Evolutionary conservation across 1,284 basidiomycete species (phyloP).

Genomic region (Psilocybe mexicana): DNA sequence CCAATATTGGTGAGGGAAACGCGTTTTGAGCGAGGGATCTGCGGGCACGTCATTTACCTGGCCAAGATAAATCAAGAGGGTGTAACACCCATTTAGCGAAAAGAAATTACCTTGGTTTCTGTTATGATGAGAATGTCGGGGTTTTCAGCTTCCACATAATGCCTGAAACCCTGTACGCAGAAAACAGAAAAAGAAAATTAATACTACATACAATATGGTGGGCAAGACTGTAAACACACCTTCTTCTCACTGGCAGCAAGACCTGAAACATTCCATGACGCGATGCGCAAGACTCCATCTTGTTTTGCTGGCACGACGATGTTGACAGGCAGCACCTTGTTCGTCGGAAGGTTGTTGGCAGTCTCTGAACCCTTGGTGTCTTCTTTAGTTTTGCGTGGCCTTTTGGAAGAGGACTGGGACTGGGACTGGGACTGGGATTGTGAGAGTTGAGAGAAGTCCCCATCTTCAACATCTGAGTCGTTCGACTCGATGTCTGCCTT

Average conservation of each 20-base stretch:
- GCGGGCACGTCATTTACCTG: slow-evolving; percentile 54
- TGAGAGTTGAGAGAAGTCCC: slow-evolving; percentile 12
- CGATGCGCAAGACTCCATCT: slow-evolving; percentile 54
- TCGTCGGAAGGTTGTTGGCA: slow-evolving; percentile 62
- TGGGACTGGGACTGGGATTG: not conserved
- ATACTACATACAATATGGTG: not conserved
- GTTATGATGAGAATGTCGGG: slow-evolving; percentile 79
- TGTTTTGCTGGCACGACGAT: slow-evolving; percentile 58
- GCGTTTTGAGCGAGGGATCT: slow-evolving; percentile 53
- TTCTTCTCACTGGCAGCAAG: slow-evolving; percentile 72
- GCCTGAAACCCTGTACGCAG: slow-evolving; percentile 65
- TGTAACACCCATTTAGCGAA: not conserved
- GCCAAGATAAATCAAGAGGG: not conserved
- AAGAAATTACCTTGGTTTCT: slow-evolving; percentile 69
- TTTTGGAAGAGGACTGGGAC: slow-evolving; percentile 13
- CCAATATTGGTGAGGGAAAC: slow-evolving; percentile 76
- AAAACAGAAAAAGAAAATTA: not conserved
- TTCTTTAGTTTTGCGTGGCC: slow-evolving; percentile 12
- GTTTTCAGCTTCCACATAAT: slow-evolving; percentile 81
- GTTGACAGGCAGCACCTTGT: slow-evolving; percentile 67
- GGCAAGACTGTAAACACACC: slow-evolving; percentile 36
- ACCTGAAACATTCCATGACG: slow-evolving; percentile 77
- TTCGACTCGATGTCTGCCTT: slow-evolving; percentile 20
- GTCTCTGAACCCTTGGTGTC: slow-evolving; percentile 1
- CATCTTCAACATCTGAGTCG: slow-evolving; percentile 15